These are phyloP conservation scores for Phytopythium litorale DNA, from an alignment of 352 stramenopile species.

Conservation along the genomic window DNA sequence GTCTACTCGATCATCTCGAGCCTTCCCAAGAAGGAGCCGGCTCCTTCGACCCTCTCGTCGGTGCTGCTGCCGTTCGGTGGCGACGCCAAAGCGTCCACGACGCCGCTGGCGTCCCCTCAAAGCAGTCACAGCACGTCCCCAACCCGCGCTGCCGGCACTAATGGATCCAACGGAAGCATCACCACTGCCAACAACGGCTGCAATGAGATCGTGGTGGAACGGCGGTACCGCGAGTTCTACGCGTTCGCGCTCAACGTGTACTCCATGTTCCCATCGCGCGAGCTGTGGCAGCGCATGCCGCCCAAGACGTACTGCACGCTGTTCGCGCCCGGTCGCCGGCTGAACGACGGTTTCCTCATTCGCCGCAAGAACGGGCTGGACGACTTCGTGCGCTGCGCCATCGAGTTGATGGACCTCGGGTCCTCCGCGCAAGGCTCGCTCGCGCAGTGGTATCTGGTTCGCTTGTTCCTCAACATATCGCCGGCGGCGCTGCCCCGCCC, in stretches of 20 bases:
- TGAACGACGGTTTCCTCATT: conserved; percentile 50
- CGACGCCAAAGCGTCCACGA: not conserved
- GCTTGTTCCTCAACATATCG: conserved; percentile 60
- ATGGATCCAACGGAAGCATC: not conserved
- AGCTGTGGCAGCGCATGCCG: conserved; percentile 52
- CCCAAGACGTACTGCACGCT: conserved; percentile 68
- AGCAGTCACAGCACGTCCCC: not conserved
- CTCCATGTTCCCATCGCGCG: conserved; percentile 54
- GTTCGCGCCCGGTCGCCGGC: conserved; percentile 3
- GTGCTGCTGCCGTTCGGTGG: not conserved
- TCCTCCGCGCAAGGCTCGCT: conserved; percentile 40
- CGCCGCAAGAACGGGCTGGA: conserved; percentile 63
- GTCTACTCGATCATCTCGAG: conserved; percentile 57
- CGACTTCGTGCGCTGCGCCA: conserved; percentile 52
- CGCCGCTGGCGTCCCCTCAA: not conserved
- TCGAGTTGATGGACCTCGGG: conserved; percentile 57
- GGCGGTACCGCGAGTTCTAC: conserved; percentile 78
- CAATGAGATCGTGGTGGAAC: conserved; percentile 48
- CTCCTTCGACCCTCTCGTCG: conserved; percentile 4
- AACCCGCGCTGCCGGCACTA: not conserved
- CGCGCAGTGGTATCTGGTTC: conserved; percentile 64
- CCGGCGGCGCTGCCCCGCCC: conserved; percentile 16
- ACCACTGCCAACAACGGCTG: not conserved
- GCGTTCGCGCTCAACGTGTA: conserved; percentile 56
- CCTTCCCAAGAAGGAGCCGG: conserved; percentile 16